Conservation (phyloP, 2,329 filamentous ascomycete genomes). For the Tolypocladium guangdongense region DNA sequence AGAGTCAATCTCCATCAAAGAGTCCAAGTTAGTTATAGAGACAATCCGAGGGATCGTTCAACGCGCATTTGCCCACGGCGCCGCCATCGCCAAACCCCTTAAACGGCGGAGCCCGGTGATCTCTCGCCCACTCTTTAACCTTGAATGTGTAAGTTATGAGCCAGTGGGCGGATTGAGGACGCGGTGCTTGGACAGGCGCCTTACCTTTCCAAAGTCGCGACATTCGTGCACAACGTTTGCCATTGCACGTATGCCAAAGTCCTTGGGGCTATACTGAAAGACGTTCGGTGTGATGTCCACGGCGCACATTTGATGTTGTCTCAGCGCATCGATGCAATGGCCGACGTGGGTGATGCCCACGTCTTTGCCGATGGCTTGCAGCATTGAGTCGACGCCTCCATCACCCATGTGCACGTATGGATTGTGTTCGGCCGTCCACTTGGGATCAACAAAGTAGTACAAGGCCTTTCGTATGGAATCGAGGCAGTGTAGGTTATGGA, state of each 20-base stretch:
- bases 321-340: background rate
- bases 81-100: background rate
- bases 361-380: background rate
- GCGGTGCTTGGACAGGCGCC: background rate
- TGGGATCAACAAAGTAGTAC: background rate
- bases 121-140: background rate
- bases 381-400: background rate
- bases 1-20: too few species aligned
- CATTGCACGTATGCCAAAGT: background rate
- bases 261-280: background rate
- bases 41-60: background rate
- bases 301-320: background rate
- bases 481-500: slow-evolving; percentile 1
- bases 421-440: background rate
- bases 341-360: background rate
- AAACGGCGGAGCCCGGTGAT: background rate
- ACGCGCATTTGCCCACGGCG: background rate
- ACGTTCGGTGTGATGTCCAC: background rate
- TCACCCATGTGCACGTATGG: background rate
- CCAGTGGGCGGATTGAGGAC: too few species aligned
- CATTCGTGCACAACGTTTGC: background rate
- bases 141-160: background rate
- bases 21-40: background rate
- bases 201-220: background rate
- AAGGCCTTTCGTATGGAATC: background rate